These are phyloP conservation scores for Teunomyces cretensis DNA, from an alignment of 805 yeast genomes.

Conservation along the genomic window DNA sequence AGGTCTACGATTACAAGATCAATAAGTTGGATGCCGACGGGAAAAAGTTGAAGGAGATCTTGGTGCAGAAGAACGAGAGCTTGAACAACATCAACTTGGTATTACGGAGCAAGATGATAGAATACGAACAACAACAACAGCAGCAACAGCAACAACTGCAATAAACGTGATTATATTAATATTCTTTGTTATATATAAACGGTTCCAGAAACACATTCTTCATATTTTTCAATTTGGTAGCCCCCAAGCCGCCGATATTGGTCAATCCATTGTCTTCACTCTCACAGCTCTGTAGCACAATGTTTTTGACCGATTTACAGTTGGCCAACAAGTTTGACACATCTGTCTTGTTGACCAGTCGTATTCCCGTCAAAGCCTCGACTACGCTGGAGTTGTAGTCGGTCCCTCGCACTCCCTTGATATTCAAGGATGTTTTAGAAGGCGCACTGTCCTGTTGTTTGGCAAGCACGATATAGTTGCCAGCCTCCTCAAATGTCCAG, in stretches of 20 bases:
- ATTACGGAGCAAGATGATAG: constrained; percentile 51
- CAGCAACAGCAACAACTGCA: background rate
- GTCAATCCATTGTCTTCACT: constrained; percentile 16
- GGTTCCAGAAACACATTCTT: constrained; percentile 46
- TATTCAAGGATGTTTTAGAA: constrained; percentile 22
- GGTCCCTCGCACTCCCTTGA: constrained; percentile 44
- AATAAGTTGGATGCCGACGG: constrained; percentile 71
- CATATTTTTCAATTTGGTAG: constrained; percentile 42
- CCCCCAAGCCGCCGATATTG: constrained; percentile 51
- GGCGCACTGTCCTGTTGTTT: constrained; percentile 39
- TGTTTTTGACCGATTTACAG: constrained; percentile 42
- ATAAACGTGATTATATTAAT: constrained; percentile 8
- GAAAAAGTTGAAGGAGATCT: constrained; percentile 68
- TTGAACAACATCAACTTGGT: constrained; percentile 61
- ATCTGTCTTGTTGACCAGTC: constrained; percentile 54
- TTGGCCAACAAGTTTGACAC: constrained; percentile 51
- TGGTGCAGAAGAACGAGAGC: constrained; percentile 69
- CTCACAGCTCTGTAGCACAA: constrained; percentile 33
- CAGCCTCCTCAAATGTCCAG: constrained; percentile 53
- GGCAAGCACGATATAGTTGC: constrained; percentile 39
- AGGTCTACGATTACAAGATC: constrained; percentile 73
- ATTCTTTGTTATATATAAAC: constrained; percentile 46
- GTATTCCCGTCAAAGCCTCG: constrained; percentile 45
- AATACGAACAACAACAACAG: constrained; percentile 37
- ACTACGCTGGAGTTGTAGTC: constrained; percentile 47